A percentile compares a stretch with the other conserved stretches of the same genome.
phyloP scores from a whole-genome alignment of 23 red algal species.

The Gracilaria gracilis region DNA sequence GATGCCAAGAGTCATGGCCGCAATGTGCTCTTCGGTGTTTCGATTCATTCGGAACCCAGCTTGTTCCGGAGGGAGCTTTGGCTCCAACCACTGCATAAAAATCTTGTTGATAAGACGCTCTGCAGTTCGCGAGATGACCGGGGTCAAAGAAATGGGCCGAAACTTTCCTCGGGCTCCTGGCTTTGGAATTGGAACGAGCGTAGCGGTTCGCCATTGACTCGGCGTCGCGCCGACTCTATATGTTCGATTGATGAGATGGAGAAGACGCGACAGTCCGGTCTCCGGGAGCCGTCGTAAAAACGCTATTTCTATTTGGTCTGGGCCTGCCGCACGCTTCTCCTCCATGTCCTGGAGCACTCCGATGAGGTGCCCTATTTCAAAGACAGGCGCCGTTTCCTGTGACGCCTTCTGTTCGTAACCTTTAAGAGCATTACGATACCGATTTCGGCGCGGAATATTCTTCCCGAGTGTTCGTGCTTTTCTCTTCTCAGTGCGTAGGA shows the following conservation, averaged over 20 bases:
- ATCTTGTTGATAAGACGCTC: not conserved
- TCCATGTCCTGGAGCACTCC: no score
- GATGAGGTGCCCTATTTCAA: no score
- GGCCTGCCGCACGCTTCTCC: not conserved
- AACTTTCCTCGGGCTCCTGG: not conserved
- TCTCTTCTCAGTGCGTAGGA: not conserved
- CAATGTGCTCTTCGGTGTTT: not conserved
- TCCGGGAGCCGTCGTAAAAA: not conserved
- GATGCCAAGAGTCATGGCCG: not conserved
- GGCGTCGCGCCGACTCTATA: no score
- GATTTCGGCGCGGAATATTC: not conserved
- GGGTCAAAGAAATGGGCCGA: not conserved
- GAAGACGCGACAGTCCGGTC: not conserved
- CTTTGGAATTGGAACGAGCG: not conserved
- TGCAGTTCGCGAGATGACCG: not conserved
- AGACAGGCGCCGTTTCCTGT: no score
- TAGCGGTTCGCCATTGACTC: no score
- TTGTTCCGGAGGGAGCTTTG: not conserved
- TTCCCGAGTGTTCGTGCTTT: not conserved
- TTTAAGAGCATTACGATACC: not conserved
- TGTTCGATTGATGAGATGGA: no score
- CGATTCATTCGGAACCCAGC: not conserved
- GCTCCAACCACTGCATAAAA: no score
- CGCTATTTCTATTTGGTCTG: not conserved
- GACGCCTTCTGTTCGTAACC: no score